A percentile compares a stretch with the other conserved stretches of the same genome.
phyloP scores from a whole-genome alignment of 2,329 filamentous ascomycete species.

The Thermoascus crustaceus region DNA sequence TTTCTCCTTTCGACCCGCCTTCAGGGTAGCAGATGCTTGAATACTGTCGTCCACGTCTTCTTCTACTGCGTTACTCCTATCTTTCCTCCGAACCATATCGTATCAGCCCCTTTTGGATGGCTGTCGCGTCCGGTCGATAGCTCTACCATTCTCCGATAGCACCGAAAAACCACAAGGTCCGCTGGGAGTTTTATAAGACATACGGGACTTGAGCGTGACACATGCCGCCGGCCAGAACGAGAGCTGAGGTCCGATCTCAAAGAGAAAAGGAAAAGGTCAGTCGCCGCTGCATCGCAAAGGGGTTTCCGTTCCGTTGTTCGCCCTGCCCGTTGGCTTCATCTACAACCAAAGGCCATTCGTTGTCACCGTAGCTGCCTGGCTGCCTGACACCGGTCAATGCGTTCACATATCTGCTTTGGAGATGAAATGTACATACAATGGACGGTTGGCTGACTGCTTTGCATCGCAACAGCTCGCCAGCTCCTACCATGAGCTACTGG shows the following conservation, averaged over 20 bases:
- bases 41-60: slow-evolving; percentile 3
- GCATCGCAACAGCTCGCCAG: slow-evolving; percentile 65
- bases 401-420: no score
- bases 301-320: no score
- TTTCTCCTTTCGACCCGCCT: slow-evolving; percentile 4
- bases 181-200: background rate
- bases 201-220: slow-evolving; percentile 19
- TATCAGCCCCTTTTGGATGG: slow-evolving; percentile 15
- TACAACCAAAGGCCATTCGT: no score
- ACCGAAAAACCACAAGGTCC: background rate
- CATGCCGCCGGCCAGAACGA: slow-evolving; percentile 36
- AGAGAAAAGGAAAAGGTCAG: slow-evolving; percentile 52
- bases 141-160: slow-evolving; percentile 3
- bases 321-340: no score
- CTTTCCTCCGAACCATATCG: slow-evolving; percentile 4
- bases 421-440: background rate
- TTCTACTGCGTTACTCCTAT: slow-evolving; percentile 8
- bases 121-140: slow-evolving; percentile 8
- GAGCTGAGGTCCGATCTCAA: slow-evolving; percentile 49
- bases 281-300: slow-evolving; percentile 6
- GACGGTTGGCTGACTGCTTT: slow-evolving; percentile 13
- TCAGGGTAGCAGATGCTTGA: background rate
- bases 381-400: background rate
- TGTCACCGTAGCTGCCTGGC: background rate
- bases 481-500: slow-evolving; percentile 92